Evolutionary conservation across 495 filamentous ascomycete species (phyloP).

Genomic region (Penicillium alfredii): DNA sequence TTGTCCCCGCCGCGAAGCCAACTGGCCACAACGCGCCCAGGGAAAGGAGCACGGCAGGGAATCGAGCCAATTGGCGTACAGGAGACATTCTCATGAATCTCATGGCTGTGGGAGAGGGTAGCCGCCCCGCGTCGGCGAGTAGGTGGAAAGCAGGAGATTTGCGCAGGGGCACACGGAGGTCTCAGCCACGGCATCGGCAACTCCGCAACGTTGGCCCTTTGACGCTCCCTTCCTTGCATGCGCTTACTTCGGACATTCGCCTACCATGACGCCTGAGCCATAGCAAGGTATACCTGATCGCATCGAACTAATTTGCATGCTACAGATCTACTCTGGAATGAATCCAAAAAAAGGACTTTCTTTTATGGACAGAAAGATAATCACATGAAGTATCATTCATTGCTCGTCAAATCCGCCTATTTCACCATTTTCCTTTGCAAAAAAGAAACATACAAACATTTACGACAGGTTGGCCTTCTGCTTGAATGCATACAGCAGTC

Average conservation of each 20-base stretch:
- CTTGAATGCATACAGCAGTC: conserved; percentile 84
- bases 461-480: conserved; percentile 51
- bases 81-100: conserved; percentile 9
- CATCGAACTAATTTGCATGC: no score
- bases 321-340: no score
- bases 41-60: conserved; percentile 10
- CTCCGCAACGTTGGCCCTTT: no score
- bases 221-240: no score
- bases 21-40: conserved; percentile 20
- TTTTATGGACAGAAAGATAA: background rate
- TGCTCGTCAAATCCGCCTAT: conserved; percentile 22
- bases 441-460: conserved; percentile 5
- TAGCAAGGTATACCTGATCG: no score
- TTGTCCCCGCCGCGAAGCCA: conserved; percentile 26
- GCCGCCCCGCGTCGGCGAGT: conserved; percentile 13
- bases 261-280: no score
- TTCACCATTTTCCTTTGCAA: conserved; percentile 9
- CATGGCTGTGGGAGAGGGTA: background rate
- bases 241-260: no score
- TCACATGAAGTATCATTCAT: conserved; percentile 20
- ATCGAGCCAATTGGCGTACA: conserved; percentile 6
- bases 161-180: conserved; percentile 16
- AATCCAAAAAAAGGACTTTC: conserved; percentile 1
- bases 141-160: conserved; percentile 5
- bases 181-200: no score